Conservation (phyloP, 2,329 filamentous ascomycete species). For the Thelonectria discophora region DNA sequence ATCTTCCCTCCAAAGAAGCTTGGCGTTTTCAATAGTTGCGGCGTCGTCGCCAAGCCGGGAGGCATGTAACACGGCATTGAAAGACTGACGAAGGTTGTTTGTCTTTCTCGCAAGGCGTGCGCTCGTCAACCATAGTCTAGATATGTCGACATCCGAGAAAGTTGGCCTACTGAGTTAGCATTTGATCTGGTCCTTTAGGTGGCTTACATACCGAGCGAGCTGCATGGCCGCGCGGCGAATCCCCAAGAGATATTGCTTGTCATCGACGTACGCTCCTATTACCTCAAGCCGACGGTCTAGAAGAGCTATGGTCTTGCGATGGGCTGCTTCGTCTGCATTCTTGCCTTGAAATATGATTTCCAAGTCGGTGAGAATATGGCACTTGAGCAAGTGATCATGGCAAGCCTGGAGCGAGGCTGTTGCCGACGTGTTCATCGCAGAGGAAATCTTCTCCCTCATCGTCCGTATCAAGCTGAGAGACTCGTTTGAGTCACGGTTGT, state of each 20-base stretch:
- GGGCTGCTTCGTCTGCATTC: constrained; percentile 52
- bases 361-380: constrained; percentile 88
- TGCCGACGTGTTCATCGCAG: constrained; percentile 76
- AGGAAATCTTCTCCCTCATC: constrained; percentile 75
- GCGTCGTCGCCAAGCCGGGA: constrained; percentile 84
- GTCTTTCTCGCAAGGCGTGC: constrained; percentile 88
- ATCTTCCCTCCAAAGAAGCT: constrained; percentile 91
- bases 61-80: constrained; percentile 92
- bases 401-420: constrained; percentile 85
- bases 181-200: not conserved
- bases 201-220: constrained; percentile 67
- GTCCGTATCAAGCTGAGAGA: constrained; percentile 68
- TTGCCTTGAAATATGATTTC: constrained; percentile 73
- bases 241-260: constrained; percentile 93
- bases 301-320: constrained; percentile 45
- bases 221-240: constrained; percentile 90
- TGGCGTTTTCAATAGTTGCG: constrained; percentile 92
- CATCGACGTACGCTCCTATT: constrained; percentile 85
- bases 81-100: constrained; percentile 84
- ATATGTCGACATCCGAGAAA: constrained; percentile 78
- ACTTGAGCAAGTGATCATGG: constrained; percentile 83
- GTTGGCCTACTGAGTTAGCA: constrained; percentile 53
- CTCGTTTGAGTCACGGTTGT: constrained; percentile 57
- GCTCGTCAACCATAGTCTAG: constrained; percentile 84
- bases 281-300: constrained; percentile 84